These are phyloP conservation scores for Trichosporon ovoides DNA, from an alignment of 1,284 basidiomycete species.

Conservation along the genomic window DNA sequence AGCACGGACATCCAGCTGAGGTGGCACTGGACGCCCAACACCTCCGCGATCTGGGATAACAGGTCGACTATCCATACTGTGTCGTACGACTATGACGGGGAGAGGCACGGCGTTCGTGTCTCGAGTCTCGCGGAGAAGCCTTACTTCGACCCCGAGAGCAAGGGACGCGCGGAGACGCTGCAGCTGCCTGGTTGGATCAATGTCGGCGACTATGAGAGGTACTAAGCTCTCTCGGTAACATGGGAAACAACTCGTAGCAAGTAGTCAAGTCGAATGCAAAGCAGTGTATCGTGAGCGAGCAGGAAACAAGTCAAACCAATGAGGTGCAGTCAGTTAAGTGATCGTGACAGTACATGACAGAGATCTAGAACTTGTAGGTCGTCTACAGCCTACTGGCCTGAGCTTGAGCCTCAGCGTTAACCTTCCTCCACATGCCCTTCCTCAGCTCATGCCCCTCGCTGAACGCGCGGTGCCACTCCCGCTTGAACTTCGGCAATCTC, in stretches of 20 bases:
- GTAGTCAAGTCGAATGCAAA: no score
- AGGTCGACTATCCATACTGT: conserved; percentile 39
- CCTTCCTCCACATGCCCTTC: conserved; percentile 11
- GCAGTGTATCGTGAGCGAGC: no score
- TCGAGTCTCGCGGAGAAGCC: conserved; percentile 39
- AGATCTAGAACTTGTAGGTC: neutral
- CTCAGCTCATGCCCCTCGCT: conserved; percentile 10
- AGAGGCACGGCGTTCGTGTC: conserved; percentile 30
- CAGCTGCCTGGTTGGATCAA: conserved; percentile 20
- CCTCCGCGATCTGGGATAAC: conserved; percentile 43
- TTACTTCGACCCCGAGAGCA: conserved; percentile 28
- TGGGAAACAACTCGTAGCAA: no score
- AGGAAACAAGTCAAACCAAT: no score
- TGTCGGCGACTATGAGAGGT: conserved; percentile 14
- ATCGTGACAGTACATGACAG: neutral
- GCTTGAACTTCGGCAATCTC: conserved; percentile 7
- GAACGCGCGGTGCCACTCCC: conserved; percentile 11
- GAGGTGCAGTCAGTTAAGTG: no score
- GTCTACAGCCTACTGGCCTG: neutral
- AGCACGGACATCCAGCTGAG: conserved; percentile 41
- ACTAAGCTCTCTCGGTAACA: no score
- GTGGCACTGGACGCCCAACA: conserved; percentile 43
- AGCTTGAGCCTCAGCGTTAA: neutral
- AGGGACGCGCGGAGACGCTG: conserved; percentile 22
- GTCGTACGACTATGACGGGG: conserved; percentile 19